phyloP scores from a whole-genome alignment of 345 rosid species.

The Populus pruinosa region DNA sequence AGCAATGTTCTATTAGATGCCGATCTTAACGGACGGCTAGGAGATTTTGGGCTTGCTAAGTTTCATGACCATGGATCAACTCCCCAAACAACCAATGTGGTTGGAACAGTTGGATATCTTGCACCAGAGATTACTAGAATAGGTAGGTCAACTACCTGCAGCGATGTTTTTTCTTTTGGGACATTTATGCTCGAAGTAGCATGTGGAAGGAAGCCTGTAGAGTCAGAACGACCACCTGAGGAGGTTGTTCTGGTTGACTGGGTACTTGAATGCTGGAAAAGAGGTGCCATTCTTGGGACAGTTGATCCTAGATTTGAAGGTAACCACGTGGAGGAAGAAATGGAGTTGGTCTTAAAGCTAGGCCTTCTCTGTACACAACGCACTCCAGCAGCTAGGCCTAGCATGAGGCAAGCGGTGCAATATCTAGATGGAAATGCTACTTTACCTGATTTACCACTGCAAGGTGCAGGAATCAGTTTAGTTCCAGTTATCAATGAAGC shows the following conservation, averaged over 20 bases:
- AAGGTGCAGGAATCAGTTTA: background rate
- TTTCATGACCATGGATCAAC: slow-evolving; percentile 18
- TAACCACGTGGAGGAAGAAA: slow-evolving; percentile 7
- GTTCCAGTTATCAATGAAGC: background rate
- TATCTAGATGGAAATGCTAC: slow-evolving; percentile 3
- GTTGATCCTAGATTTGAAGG: slow-evolving; percentile 15
- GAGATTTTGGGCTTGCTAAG: slow-evolving; percentile 24
- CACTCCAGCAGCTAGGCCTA: slow-evolving; percentile 7
- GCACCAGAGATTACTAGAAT: slow-evolving; percentile 15
- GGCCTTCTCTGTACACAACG: slow-evolving; percentile 15
- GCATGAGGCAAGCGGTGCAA: slow-evolving; percentile 22
- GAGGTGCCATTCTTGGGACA: slow-evolving; percentile 11
- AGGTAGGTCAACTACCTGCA: slow-evolving; percentile 15
- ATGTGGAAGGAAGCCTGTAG: slow-evolving; percentile 17
- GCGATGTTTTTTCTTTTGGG: slow-evolving; percentile 20
- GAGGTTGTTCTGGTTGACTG: slow-evolving; percentile 14
- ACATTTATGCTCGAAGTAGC: slow-evolving; percentile 17
- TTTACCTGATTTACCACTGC: slow-evolving; percentile 6
- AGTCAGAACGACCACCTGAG: background rate
- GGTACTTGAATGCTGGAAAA: slow-evolving; percentile 9
- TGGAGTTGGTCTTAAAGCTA: slow-evolving; percentile 17
- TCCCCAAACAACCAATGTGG: slow-evolving; percentile 21
- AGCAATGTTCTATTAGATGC: slow-evolving; percentile 20
- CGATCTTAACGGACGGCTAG: slow-evolving; percentile 15
- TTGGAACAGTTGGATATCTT: slow-evolving; percentile 19